Conservation (phyloP, 2,329 filamentous ascomycete species). For the Colletotrichum cuscutae region DNA sequence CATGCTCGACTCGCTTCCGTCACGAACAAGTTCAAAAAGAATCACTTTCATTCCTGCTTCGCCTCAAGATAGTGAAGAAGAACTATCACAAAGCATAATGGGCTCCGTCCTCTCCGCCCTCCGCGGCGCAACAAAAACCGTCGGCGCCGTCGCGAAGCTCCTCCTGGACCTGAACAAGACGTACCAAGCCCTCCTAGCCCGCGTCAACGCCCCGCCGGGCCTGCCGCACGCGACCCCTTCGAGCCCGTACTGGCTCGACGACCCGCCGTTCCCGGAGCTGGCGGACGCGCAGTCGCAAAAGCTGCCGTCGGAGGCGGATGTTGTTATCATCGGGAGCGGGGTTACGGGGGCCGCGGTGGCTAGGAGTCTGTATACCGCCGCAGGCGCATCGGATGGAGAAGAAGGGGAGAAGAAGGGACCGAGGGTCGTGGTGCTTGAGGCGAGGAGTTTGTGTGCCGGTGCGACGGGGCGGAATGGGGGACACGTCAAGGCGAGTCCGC, state of each 20-base stretch:
- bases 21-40: not conserved
- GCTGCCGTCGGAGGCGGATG: conserved; percentile 53
- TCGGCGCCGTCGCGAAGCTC: conserved; percentile 39
- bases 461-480: conserved; percentile 66
- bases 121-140: conserved; percentile 36
- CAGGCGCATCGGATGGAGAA: not conserved
- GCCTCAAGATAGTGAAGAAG: too few relatives aligned
- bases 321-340: conserved; percentile 65
- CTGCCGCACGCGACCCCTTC: conserved; percentile 54
- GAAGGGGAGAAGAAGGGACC: not conserved
- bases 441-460: conserved; percentile 59
- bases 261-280: conserved; percentile 55
- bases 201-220: conserved; percentile 48
- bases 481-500: conserved; percentile 58
- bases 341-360: conserved; percentile 59
- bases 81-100: conserved; percentile 39
- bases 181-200: conserved; percentile 42
- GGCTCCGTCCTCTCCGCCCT: conserved; percentile 45
- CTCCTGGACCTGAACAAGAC: conserved; percentile 42
- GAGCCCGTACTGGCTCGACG: conserved; percentile 56
- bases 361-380: conserved; percentile 35
- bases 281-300: conserved; percentile 44
- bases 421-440: conserved; percentile 60
- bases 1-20: not conserved
- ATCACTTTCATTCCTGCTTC: too few relatives aligned